Base-by-base conservation (phyloP, 192 early-diverging fungal genomes). In the Coemansia sp. region DNA sequence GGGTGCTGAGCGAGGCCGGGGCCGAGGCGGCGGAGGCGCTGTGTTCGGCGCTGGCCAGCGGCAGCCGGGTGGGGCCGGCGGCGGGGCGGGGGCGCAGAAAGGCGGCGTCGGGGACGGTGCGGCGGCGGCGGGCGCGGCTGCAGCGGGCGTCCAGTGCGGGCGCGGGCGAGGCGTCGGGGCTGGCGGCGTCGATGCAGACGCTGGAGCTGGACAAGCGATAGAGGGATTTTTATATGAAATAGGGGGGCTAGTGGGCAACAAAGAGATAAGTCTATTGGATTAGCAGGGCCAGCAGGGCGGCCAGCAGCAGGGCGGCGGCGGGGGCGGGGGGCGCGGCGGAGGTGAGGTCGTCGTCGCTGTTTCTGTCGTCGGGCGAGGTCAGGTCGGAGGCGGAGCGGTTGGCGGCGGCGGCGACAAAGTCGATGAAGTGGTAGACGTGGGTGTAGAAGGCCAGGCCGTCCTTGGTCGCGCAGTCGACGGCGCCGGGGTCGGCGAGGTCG, bases 381-480 rank as follows among this genome's bases (percentile, higher is more conserved):
- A 64, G 60, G 7, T 31, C 12, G 1, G 30, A 15, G 1, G 15
- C 7, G 0, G 56, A 15, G 29, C 22, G 10, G 31, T 59, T 55
- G 2, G 74, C 58, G 8, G 32, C 44, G 20, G 14, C 2, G 3
- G 62, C 30, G 46, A 77, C 58, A 63, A 70, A 77, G 51, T 46
- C 43, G 19, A 62, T 46, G 35, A 53, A 77, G 43, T 70, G 60
- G 52, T 55, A 50, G 25, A 70, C 48, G 30, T 67, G 74, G 10
- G 74, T 77, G 60, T 77, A 77, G 22, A 77, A 67, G 0, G 62
- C 67, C 29, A 77, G 46, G 1, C 67, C 74, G 28, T 66, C 48
- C 8, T 35, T 31, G 2, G 54, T 65, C 0, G 59, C 74, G 4
- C 74, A 77, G 28, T 61, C 64, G 11, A 49, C 50, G 12, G 54